phyloP scores from a whole-genome alignment of 2,329 filamentous ascomycete genomes.

The Colletotrichum truncatum region DNA sequence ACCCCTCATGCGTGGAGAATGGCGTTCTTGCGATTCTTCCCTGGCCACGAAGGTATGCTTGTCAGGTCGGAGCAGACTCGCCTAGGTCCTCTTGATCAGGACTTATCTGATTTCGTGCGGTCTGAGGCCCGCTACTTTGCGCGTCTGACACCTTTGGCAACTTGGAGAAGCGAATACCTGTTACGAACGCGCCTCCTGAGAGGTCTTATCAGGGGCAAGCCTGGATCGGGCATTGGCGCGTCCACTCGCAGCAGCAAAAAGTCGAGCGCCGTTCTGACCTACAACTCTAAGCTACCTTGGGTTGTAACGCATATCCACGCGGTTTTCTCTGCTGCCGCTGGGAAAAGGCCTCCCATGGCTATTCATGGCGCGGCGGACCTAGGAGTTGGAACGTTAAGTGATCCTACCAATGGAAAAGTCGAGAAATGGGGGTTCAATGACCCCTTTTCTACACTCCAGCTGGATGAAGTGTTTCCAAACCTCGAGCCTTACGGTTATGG shows the following conservation, averaged over 20 bases:
- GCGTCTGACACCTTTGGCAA: slow-evolving; percentile 83
- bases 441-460: slow-evolving; percentile 77
- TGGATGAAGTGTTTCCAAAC: slow-evolving; percentile 79
- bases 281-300: slow-evolving; percentile 84
- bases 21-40: slow-evolving; percentile 91
- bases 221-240: slow-evolving; percentile 66
- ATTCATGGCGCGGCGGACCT: slow-evolving; percentile 86
- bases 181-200: slow-evolving; percentile 84
- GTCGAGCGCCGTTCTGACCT: slow-evolving; percentile 80
- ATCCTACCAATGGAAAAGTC: slow-evolving; percentile 78
- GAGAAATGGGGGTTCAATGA: slow-evolving; percentile 86
- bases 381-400: slow-evolving; percentile 81
- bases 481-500: slow-evolving; percentile 81
- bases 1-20: slow-evolving; percentile 94
- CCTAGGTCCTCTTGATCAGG: slow-evolving; percentile 50
- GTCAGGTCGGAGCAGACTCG: slow-evolving; percentile 45
- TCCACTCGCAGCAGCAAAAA: slow-evolving; percentile 67
- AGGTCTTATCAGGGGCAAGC: slow-evolving; percentile 84
- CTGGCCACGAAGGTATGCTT: slow-evolving; percentile 71
- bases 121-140: slow-evolving; percentile 84
- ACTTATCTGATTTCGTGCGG: slow-evolving; percentile 64
- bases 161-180: slow-evolving; percentile 96
- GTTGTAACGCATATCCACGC: slow-evolving; percentile 84
- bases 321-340: slow-evolving; percentile 64
- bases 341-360: slow-evolving; percentile 79